Base-by-base conservation (phyloP, 306 rosid genomes). In the Cucumis melo region DNA sequence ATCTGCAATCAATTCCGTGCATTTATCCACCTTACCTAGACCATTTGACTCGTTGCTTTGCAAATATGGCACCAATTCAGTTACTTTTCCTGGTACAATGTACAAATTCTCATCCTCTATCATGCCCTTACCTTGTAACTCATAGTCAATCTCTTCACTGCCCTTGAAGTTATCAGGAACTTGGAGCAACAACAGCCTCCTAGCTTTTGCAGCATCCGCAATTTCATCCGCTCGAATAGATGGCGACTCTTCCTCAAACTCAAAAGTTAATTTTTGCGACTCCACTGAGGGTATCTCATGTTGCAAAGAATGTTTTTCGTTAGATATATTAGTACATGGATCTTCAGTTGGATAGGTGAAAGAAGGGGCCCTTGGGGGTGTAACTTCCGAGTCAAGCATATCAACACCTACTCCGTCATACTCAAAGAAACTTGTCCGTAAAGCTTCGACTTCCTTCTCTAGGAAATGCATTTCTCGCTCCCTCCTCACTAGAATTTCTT, bases 381-480 rank as follows among this genome's bases (percentile, higher is more conserved):
- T 61, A 66, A 80, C 58, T 67, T 67, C 81, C 44, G 76, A 51
- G 57, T 76, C 75, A 38, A 50, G 81, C 76, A 79, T 66, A 56
- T 74, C 84, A 75, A 53, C 83, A 82, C 71, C 81, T 34, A 46
- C 70, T 50, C 73, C 83, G 53, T 66, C 86, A 60, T 73, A 55
- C 21, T 72, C 85, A 54, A 79, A 77, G 9, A 87, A n/a, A 62
- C 81, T 77, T 79, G 77, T 79, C 74, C 82, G 75, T 55, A 77
- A 85, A 4, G 83, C 82, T 59, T 85, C 88, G 65, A 83, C 71
- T 58, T 84, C 84, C 44, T 82, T 87, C 80, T 74, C 87, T 79
- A 87, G 72, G 79, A 84, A 87, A 73, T 87, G 85, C 60, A 79
- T 73, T 81, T 87, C 90, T 78, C 84, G 85, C 72, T 85, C 88